These are phyloP conservation scores for Capsella rubella DNA, from an alignment of 441 rosid species.

Conservation along the genomic window DNA sequence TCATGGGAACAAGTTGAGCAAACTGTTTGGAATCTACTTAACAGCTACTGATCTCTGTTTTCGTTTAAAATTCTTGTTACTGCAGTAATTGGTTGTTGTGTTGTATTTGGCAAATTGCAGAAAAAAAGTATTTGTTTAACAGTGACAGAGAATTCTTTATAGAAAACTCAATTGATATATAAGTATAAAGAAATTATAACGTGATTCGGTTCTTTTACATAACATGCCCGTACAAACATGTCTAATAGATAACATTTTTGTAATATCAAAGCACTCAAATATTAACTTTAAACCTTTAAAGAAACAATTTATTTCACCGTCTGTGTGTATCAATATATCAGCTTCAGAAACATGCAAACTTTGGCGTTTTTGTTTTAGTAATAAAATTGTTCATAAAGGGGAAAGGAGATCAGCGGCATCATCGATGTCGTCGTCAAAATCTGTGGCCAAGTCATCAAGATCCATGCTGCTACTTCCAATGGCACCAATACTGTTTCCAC, in stretches of 20 bases:
- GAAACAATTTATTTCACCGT: not conserved
- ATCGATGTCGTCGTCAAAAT: slow-evolving; percentile 36
- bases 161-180: not conserved
- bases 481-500: slow-evolving; percentile 26
- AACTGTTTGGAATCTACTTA: slow-evolving; percentile 81
- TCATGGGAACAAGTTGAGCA: slow-evolving; percentile 94
- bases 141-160: not conserved
- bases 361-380: not conserved
- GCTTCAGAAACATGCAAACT: not conserved
- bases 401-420: slow-evolving; percentile 41
- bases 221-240: not conserved
- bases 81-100: not conserved
- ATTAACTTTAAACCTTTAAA: not conserved
- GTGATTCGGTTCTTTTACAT: not conserved
- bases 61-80: not conserved
- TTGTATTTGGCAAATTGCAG: slow-evolving; percentile 20
- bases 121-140: not conserved
- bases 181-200: not conserved
- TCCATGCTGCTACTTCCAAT: slow-evolving; percentile 46
- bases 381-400: slow-evolving; percentile 27
- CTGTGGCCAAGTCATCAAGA: slow-evolving; percentile 43
- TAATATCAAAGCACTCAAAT: not conserved
- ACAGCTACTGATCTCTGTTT: slow-evolving; percentile 51
- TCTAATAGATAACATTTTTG: not conserved
- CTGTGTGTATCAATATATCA: slow-evolving; percentile 22